Evolutionary conservation across 176 grass and related monocot species (phyloP), one percentile per base, ranked within the genome.

Genomic region (sorghum (Sorghum bicolor)): DNA sequence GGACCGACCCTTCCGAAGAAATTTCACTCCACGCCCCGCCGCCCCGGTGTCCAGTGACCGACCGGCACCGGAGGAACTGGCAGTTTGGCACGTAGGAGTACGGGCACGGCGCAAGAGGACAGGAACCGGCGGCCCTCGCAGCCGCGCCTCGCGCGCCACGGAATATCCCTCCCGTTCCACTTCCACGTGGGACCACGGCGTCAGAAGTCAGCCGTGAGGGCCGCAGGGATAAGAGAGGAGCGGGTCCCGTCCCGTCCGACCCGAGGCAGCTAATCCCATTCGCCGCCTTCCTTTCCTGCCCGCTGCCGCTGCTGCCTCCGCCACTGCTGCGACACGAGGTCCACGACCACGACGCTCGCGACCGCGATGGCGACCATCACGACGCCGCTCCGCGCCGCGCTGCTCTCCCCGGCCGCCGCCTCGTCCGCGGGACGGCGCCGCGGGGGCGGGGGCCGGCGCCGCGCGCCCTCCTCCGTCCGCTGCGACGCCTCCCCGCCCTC

Each of bases 301-400:
- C 44, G 65, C 15, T n/a, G n/a, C 41, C 40, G 38, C 15, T 40
- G 13, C 69, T 50, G 9, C 40, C 9, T 29, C 62, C 53, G 25
- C 58, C 63, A 8, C 69, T 11, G 32, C n/a, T 17, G 45, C 15
- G 14, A 4, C 45, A 25, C 64, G 52, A 41, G 61, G n/a, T 6
- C 28, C 76, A 15, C 14, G 58, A 11, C 28, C 76, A 15, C 14
- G 58, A 11, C 14, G 48, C 11, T 10, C 31, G 12, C 61, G 53
- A 90, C 14, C 38, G 22, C 61, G 53, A 94, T 97, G 94, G 94
- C 89, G 80, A 85, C 84, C 89, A 41, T 75, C 87, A 78, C 77
- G 82, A 82, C 90, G 73, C 89, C 78, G 74, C 86, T 97, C 66
- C 82, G 79, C 5, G 53, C 91, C 13, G 83, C 80, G 7, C 86